Base-by-base conservation (phyloP, 2,329 filamentous ascomycete species). In the Fusarium sp. region DNA sequence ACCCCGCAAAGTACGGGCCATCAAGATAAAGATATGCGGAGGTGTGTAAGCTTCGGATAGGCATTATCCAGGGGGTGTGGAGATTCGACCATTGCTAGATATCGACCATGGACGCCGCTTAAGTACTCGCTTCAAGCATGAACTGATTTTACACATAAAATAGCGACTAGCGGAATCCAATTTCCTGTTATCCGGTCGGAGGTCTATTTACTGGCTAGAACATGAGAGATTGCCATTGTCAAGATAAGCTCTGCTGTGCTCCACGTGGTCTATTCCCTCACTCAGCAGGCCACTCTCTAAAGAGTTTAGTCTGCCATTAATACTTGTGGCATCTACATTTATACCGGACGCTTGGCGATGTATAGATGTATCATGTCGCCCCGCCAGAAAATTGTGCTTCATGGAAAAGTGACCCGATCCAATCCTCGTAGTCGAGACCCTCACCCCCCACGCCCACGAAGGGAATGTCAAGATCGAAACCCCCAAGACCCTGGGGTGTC, bases 41-140 rank as follows among this genome's bases (percentile, higher is more conserved):
- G 24, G 4, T 27, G n/a, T 16, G 10, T 22, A 13, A 32, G 54
- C 10, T 4, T 11, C 34, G 55, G 55, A 6, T 57, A 57, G 18
- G 46, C 55, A 57, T 52, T 57, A 52, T 44, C 55, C 55, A 41
- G 18, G 12, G 5, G 34, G 18, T 37, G n/a, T 25, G 18, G 40
- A n/a, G 4, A 16, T 10, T 10, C 16, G 30, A 34, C 16, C 9
- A 34, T 45, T 12, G 3, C 20, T 11, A 13, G 25, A 44, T 44
- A 14, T 44, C 20, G 16, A 14, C 9, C 18, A n/a, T 6, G 10
- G 0, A n/a, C 18, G 34, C 34, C 16, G 34, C 16, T 1, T n/a
- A 11, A 37, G 34, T 37, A n/a, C 5, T 13, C 4, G 6, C 29
- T 6, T 30, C 2, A 30, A 30, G 7, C 29, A 30, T 13, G 12